Conservation (phyloP, 1,284 basidiomycete genomes). For the Fistulinella cinereoalba region DNA sequence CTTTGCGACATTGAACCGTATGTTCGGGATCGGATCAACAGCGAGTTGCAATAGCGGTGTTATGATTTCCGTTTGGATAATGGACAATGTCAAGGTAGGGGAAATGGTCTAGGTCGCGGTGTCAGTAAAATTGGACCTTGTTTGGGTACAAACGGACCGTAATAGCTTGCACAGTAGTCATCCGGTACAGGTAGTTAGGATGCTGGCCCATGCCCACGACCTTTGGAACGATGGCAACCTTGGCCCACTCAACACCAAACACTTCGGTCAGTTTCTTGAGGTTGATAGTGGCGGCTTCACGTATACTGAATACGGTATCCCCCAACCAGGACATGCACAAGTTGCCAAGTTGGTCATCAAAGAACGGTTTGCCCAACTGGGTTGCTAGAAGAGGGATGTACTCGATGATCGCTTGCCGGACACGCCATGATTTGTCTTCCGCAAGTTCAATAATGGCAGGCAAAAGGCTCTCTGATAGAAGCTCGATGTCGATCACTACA, state of each 20-base stretch:
- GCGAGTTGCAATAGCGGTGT: conserved; percentile 84
- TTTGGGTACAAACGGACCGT: conserved; percentile 58
- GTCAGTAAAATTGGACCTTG: conserved; percentile 7
- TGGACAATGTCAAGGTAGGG: conserved; percentile 85
- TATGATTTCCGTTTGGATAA: conserved; percentile 85
- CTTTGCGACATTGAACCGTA: conserved; percentile 98
- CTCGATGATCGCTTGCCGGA: conserved; percentile 99
- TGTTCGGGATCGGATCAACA: conserved; percentile 95
- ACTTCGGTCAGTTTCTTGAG: conserved; percentile 97
- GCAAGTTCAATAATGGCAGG: conserved; percentile 98
- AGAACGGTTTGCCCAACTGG: conserved; percentile 95
- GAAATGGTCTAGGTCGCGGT: conserved; percentile 75
- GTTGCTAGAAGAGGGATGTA: conserved; percentile 95
- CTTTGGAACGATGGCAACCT: conserved; percentile 92
- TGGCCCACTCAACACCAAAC: conserved; percentile 98
- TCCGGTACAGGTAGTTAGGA: conserved; percentile 96
- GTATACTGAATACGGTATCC: conserved; percentile 97
- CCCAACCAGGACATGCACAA: conserved; percentile 99
- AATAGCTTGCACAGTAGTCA: conserved; percentile 99
- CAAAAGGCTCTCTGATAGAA: conserved; percentile 92
- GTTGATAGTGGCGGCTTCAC: conserved; percentile 96
- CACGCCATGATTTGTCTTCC: conserved; percentile 99
- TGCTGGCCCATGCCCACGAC: conserved; percentile 97
- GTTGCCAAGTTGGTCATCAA: conserved; percentile 95
- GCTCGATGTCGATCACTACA: conserved; percentile 94